These are phyloP conservation scores for Coelastrella sp. DNA, from an alignment of 139 green algal genomes.

Conservation along the genomic window DNA sequence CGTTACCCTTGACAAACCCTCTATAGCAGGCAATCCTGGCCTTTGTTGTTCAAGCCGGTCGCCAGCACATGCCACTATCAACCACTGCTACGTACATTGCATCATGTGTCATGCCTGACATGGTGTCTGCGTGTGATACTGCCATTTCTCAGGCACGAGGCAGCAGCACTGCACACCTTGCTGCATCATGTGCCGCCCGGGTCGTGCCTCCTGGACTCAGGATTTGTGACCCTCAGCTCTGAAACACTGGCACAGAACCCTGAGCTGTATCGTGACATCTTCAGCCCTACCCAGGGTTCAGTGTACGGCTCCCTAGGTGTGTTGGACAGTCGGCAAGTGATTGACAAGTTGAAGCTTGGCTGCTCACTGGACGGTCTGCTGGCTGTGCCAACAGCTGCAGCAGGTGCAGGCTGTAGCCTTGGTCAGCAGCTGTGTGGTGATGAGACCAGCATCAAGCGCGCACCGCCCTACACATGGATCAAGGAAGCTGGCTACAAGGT, in stretches of 20 bases:
- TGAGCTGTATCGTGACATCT: background rate
- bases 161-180: conserved; percentile 10
- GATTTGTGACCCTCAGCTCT: background rate
- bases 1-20: too few relatives aligned
- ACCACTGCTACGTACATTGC: background rate
- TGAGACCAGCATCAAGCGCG: background rate
- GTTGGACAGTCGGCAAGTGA: background rate
- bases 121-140: background rate
- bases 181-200: background rate
- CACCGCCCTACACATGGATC: conserved; percentile 9
- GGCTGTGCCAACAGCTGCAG: background rate
- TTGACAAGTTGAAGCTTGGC: background rate
- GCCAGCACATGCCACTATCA: background rate
- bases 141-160: background rate
- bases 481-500: conserved; percentile 10
- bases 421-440: background rate
- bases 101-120: too few relatives aligned
- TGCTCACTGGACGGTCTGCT: conserved; percentile 30
- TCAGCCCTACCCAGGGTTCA: background rate
- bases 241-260: background rate
- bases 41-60: background rate
- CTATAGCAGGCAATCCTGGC: too few relatives aligned
- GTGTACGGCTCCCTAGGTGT: background rate
- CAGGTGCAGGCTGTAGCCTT: background rate
- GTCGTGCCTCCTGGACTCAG: conserved; percentile 6